Percentiles rank a stretch among this genome's conserved stretches.
phyloP scores from a whole-genome alignment of 179 eudicot genomes.

The Sideroxylon spinosum region DNA sequence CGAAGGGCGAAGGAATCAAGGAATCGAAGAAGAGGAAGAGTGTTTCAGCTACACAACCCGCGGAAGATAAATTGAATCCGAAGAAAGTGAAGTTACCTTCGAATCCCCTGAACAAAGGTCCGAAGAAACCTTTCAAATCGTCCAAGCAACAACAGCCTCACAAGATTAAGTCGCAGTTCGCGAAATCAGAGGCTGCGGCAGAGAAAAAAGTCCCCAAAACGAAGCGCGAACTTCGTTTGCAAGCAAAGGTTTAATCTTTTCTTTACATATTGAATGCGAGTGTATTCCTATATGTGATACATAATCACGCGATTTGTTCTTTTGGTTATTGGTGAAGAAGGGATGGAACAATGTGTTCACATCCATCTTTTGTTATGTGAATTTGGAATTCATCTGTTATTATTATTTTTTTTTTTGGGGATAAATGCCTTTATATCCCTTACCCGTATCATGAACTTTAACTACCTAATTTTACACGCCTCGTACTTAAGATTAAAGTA shows the following conservation, averaged over 20 bases:
- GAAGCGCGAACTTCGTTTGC: no score
- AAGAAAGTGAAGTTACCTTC: conserved; percentile 41
- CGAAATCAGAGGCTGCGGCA: no score
- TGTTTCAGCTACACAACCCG: conserved; percentile 18
- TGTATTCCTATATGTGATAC: no score
- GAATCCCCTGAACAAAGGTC: conserved; percentile 15
- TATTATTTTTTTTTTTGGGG: no score
- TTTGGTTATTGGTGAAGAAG: background rate
- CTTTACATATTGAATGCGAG: no score
- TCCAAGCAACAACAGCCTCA: conserved; percentile 23
- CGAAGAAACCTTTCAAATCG: conserved; percentile 23
- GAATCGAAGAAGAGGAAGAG: conserved; percentile 49
- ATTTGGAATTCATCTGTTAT: background rate
- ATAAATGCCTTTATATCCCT: no score
- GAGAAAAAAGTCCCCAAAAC: no score
- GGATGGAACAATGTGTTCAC: background rate
- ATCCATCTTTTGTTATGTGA: background rate
- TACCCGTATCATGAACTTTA: no score
- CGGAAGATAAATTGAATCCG: conserved; percentile 23
- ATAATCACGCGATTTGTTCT: background rate
- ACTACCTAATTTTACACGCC: no score
- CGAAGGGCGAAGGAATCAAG: conserved; percentile 22
- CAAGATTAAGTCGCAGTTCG: background rate
- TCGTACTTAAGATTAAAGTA: no score
- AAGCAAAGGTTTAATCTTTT: no score